Conservation (phyloP, 345 rosid genomes). For the Acer campestre region DNA sequence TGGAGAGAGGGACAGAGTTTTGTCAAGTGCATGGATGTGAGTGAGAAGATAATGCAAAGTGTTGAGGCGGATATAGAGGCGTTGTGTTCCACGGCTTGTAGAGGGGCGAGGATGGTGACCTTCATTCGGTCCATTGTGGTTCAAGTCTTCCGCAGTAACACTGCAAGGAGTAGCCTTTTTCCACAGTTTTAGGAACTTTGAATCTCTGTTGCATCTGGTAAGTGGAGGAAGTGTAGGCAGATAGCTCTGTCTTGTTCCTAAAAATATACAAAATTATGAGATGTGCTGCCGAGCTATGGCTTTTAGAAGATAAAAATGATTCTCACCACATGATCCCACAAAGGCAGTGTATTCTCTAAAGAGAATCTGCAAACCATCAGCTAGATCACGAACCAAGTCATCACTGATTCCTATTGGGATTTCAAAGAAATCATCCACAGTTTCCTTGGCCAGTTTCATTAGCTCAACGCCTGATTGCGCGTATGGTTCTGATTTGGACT, state of each 20-base stretch:
- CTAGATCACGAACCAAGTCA: conserved; percentile 70
- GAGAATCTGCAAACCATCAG: conserved; percentile 65
- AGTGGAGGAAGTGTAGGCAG: conserved; percentile 82
- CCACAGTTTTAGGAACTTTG: conserved; percentile 68
- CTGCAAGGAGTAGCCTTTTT: conserved; percentile 75
- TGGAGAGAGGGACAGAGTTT: conserved; percentile 71
- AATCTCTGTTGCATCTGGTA: conserved; percentile 79
- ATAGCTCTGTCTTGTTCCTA: conserved; percentile 85
- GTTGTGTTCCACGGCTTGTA: conserved; percentile 92
- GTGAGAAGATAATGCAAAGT: conserved; percentile 74
- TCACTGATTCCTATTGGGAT: conserved; percentile 78
- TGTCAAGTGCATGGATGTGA: conserved; percentile 80
- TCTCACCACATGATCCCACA: conserved; percentile 79
- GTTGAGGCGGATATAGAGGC: conserved; percentile 84
- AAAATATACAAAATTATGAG: not conserved
- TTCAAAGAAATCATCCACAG: conserved; percentile 77
- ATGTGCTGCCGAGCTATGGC: too few species aligned
- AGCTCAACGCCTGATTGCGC: conserved; percentile 75
- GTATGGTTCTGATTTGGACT: conserved; percentile 88
- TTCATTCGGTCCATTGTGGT: conserved; percentile 23
- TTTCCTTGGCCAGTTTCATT: conserved; percentile 61
- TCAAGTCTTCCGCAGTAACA: conserved; percentile 32
- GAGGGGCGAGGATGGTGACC: conserved; percentile 80
- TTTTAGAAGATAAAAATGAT: too few species aligned
- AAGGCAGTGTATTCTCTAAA: conserved; percentile 74